Evolutionary conservation across 495 filamentous ascomycete species (phyloP), one percentile per base, ranked within the genome.

Genomic region (Penicillium bovifimosum): DNA sequence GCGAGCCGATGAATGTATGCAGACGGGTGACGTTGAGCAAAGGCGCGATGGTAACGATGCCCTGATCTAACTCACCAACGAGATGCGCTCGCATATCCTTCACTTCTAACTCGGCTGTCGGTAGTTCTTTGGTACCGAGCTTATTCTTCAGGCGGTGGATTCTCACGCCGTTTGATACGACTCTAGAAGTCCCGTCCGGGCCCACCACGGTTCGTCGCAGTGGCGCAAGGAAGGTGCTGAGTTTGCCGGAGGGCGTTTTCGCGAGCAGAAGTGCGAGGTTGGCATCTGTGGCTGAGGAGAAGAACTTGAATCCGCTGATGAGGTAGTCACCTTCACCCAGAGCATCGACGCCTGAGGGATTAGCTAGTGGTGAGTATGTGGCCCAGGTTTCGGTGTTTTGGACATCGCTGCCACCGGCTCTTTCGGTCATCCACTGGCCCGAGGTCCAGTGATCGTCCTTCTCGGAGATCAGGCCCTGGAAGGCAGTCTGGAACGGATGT

Each of bases 361-460:
- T 61, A 26, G 50, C 56, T 53, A 52, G 24, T 5, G 68, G 66
- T 0, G 66, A 64, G 39, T 71, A 60, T 1, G 65, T 78, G 29
- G 76, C 87, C 54, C 76, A 67, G 2, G 86, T 91, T 63, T 91
- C 87, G 0, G 84, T 87, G 40, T 74, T 78, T 6, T 81, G 80
- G 3, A 90, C 84, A 54, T 92, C 87, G 53, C 82, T 86, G 2
- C 87, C 87, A 7, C 86, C 87, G 0, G 76, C 68, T n/a, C 87
- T 77, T 58, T 91, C 87, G 0, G 88, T 91, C 88, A 91, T 91
- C 88, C 88, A 92, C 61, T 91, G 87, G 0, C 88, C 87, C 28
- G 78, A 83, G 5, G 86, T 90, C 87, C 86, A 90, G 13, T 79
- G 76, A 3, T 83, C 74, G 50, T 86, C 77, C 7, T 27, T 47